Evolutionary conservation across 2,329 filamentous ascomycete species (phyloP), one percentile per base, ranked within the genome.

Genomic region (Cordyceps sp.): DNA sequence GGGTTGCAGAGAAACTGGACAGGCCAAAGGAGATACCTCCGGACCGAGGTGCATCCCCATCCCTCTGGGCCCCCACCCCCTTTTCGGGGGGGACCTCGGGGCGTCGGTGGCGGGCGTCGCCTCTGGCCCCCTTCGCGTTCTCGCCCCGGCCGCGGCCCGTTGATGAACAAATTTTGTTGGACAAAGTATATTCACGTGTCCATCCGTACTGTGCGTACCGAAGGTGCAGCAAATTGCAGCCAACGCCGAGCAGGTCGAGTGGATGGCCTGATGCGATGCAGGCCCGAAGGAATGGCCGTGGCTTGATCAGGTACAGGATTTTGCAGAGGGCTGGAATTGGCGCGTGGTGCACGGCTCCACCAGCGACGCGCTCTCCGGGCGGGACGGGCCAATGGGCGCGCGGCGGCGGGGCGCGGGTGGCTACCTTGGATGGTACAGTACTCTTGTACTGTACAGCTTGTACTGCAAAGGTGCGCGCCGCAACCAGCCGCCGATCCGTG

Each of bases 271-370:
- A 31, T 31, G 21, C 21, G 21, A 17, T 22, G 28, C 20, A 16
- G 29, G 19, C 14, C 29, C 21, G 29, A 31, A 31, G 29, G 22
- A 33, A 29, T 30, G 23, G 14, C 23, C 12, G 29, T 30, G 28
- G 24, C 32, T 33, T 30, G 22, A 18, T 21, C n/a, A 15, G 15
- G 33, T 30, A 26, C 20, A 20, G 33, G 26, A 27, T 27, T 24
- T 25, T 14, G 25, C 29, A n/a, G 33, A 31, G 21, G 31, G 33
- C 33, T 34, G 24, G 12, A 27, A 34, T 19, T 31, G 33, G 33
- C 29, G 31, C 31, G 29, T 23, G 29, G 20, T 17, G 23, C 14
- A 10, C 28, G 28, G 10, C 21, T 23, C 29, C 29, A 25, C 24
- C 29, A 25, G 21, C 33, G 18, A 15, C 12, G 13, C 21, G 20